Evolutionary conservation across 2,329 filamentous ascomycete genomes (phyloP), one percentile per base, ranked within the genome.

Genomic region (Ampelomyces quisqualis): DNA sequence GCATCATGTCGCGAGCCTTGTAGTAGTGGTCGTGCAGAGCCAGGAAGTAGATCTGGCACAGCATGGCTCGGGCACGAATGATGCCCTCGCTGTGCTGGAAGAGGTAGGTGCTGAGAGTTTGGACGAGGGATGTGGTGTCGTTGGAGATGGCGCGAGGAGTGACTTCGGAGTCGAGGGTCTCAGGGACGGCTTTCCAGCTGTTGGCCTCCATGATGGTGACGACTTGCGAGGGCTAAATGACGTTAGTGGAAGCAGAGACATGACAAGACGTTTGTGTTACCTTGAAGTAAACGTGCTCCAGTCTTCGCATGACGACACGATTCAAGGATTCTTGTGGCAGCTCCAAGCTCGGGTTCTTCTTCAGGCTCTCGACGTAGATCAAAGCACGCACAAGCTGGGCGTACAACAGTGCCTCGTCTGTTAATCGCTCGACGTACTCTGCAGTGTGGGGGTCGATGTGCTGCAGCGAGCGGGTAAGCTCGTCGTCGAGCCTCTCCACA

Each of bases 271-370:
- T 8, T 18, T 20, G 17, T 20, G 74, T 54, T 70, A 85, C 82
- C 80, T 98, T 98, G 82, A 97, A 98, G 78, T 98, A 98, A 62
- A 97, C 81, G 71, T 98, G 94, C 73, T 98, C 94, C 52, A 98
- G 74, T 59, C 94, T 83, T 63, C 93, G 84, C 82, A 96, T 95
- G 56, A 96, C 80, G 38, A 96, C 82, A 45, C 93, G 85, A 79
- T 97, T 98, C 51, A 95, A 71, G 65, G 84, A 88, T 50, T 96
- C 91, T 70, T 96, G 89, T 18, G 86, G 79, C 26, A 84, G 77
- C 31, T 91, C 83, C 26, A 90, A 78, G 51, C 84, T 77, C 31
- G 78, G 68, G 49, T 86, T 82, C 70, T 86, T 83, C 66, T 80
- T 80, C 40, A 96, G 76, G 49, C 77, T 77, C 76, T 98, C 93